phyloP scores from a whole-genome alignment of 257 asterid genomes.

The Voacanga thouarsii region DNA sequence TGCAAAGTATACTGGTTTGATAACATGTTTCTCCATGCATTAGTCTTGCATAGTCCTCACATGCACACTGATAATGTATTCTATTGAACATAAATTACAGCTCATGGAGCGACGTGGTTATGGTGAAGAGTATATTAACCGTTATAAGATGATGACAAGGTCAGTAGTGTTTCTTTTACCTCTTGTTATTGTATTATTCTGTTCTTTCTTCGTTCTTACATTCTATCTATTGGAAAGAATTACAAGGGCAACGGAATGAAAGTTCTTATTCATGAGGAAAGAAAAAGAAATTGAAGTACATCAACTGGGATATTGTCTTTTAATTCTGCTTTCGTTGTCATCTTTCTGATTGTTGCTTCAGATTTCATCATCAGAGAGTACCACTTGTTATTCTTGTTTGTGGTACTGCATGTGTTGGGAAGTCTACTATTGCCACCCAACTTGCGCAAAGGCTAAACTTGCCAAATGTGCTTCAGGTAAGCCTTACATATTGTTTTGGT shows the following conservation, averaged over 20 bases:
- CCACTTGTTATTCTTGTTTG: slow-evolving; percentile 98
- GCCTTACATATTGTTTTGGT: slow-evolving; percentile 16
- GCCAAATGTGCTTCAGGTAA: slow-evolving; percentile 95
- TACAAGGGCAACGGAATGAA: background rate
- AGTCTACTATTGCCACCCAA: slow-evolving; percentile 97
- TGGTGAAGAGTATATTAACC: slow-evolving; percentile 88
- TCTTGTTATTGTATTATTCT: slow-evolving; percentile 1
- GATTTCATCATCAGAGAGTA: slow-evolving; percentile 97
- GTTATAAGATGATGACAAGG: slow-evolving; percentile 99
- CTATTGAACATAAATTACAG: slow-evolving; percentile 38
- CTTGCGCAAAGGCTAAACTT: slow-evolving; percentile 97
- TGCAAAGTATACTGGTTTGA: background rate
- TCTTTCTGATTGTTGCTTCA: slow-evolving; percentile 31
- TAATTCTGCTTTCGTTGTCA: slow-evolving; percentile 19
- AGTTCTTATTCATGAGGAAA: background rate
- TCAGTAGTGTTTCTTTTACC: slow-evolving; percentile 27
- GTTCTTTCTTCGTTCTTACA: background rate
- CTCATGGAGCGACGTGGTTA: slow-evolving; percentile 98
- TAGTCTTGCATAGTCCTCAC: background rate
- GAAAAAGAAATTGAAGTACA: background rate
- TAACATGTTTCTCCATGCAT: background rate
- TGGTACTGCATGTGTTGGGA: slow-evolving; percentile 98
- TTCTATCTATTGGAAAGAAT: background rate
- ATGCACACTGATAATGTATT: background rate
- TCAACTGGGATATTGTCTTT: slow-evolving; percentile 10